A percentile compares a stretch with the other conserved stretches of the same genome.
phyloP scores from a whole-genome alignment of 257 asterid genomes.

The Euphrasia confusa region DNA sequence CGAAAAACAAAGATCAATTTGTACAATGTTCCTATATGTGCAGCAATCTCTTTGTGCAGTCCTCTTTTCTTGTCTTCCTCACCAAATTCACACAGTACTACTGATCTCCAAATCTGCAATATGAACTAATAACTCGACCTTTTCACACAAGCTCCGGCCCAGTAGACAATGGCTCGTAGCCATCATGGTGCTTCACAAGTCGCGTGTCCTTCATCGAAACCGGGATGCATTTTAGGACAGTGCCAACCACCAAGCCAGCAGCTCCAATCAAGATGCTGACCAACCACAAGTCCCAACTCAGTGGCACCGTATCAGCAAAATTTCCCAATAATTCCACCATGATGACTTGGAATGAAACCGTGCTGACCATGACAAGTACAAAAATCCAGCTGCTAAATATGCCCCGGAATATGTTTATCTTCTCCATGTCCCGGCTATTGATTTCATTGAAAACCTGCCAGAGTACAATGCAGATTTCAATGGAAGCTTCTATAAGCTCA shows the following conservation, averaged over 20 bases:
- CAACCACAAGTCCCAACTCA: conserved; percentile 50
- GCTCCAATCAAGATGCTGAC: conserved; percentile 54
- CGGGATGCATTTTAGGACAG: conserved; percentile 57
- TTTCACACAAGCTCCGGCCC: conserved; percentile 68
- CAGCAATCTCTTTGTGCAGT: too few species aligned
- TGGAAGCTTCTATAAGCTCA: not conserved
- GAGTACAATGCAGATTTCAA: not conserved
- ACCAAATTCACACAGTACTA: too few species aligned
- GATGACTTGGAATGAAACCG: conserved; percentile 57
- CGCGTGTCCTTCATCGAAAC: conserved; percentile 24
- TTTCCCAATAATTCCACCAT: conserved; percentile 63
- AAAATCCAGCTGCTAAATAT: conserved; percentile 66
- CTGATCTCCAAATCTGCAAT: too few species aligned
- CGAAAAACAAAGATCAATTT: too few species aligned
- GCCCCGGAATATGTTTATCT: conserved; percentile 58
- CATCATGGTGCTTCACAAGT: conserved; percentile 45
- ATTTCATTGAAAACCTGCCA: conserved; percentile 71
- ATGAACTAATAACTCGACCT: not conserved
- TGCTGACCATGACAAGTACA: conserved; percentile 41
- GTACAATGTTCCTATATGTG: too few species aligned
- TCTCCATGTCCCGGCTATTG: conserved; percentile 85
- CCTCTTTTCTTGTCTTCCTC: too few species aligned
- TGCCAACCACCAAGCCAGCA: conserved; percentile 44
- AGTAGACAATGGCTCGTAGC: conserved; percentile 59
- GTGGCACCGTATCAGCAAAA: conserved; percentile 57